Base-by-base conservation (phyloP, 495 filamentous ascomycete species). In the Penicillium antarcticum region DNA sequence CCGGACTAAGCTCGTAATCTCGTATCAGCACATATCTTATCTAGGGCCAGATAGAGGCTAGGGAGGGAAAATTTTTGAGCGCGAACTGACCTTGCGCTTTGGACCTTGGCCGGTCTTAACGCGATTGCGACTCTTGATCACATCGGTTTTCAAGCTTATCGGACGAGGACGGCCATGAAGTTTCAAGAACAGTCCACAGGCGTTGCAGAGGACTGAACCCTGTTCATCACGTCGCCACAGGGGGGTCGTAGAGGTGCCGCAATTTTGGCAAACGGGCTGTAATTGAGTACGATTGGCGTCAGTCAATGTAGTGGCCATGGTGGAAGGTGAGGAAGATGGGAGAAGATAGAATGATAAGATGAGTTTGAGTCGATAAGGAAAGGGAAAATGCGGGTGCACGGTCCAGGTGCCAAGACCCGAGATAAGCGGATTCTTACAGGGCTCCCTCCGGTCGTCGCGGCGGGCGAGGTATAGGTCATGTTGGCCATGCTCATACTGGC, bases 51-150 rank as follows among this genome's bases (percentile, higher is more conserved):
- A 32, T 14, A 35, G 23, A 51, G 42, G 32, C n/a, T 53, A 42
- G 46, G 36, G 40, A 45, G 35, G 35, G 44, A 65, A 63, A 67
- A 56, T 52, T 66, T 66, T 74, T 19, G 36, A 38, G 38, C 41
- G 50, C 39, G 37, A 26, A 66, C 77, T 67, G 61, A 92, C 92
- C 83, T 96, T 97, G 70, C 91, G 92, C 74, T 92, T 94, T 45
- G 85, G 82, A 9, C 84, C 85, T 58, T 90, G 86, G 5, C 88
- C 89, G 39, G 91, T 94, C 77, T 97, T 97, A 42, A 97, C 92
- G 47, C 94, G 85, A 67, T 99, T 99, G 59, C 94, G 91, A 75
- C 92, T 96, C 74, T 99, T 99, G 74, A 99, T 99, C 52, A 97
- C 91, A 76, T 99, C 95, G 38, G 95, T 99, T 75, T 99, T 99